These are phyloP conservation scores for Stereocaulon alpinum DNA, from an alignment of 495 filamentous ascomycete genomes.

Conservation along the genomic window DNA sequence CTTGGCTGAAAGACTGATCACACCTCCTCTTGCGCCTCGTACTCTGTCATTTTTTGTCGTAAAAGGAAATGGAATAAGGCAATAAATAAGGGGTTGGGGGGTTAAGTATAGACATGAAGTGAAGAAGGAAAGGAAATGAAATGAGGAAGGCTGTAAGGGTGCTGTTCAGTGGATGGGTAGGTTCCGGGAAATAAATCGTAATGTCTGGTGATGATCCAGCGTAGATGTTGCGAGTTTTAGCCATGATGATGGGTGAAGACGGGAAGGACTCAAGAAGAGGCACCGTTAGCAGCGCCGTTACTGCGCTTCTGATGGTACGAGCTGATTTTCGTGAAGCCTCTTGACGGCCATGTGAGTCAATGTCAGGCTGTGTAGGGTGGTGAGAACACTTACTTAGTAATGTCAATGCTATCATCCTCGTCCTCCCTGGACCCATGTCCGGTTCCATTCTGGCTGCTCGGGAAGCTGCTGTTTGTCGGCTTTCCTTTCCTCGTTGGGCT, in stretches of 20 bases:
- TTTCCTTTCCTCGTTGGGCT: conserved; percentile 21
- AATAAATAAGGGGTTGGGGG: no score
- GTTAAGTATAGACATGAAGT: neutral
- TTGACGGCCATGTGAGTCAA: conserved; percentile 27
- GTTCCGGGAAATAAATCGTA: neutral
- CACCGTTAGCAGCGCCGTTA: conserved; percentile 29
- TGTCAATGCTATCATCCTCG: conserved; percentile 52
- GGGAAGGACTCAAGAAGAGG: neutral
- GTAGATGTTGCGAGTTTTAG: neutral
- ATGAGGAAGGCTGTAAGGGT: neutral
- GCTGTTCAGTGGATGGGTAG: neutral
- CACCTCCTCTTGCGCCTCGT: no score
- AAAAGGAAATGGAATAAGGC: neutral
- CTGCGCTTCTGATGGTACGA: conserved; percentile 50
- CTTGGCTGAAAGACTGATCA: no score
- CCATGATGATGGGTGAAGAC: neutral
- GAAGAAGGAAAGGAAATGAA: neutral
- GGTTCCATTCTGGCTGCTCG: conserved; percentile 19
- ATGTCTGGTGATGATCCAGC: neutral
- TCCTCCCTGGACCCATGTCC: conserved; percentile 38
- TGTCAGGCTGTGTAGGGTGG: neutral
- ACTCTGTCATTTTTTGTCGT: no score
- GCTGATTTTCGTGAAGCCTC: conserved; percentile 63
- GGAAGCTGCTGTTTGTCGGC: neutral
- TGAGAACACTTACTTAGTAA: conserved; percentile 47